A percentile compares a stretch with the other conserved stretches of the same genome.
Conservation (phyloP, 371 early-diverging fungal genomes). For the Syncephalastrum contaminatum region DNA sequence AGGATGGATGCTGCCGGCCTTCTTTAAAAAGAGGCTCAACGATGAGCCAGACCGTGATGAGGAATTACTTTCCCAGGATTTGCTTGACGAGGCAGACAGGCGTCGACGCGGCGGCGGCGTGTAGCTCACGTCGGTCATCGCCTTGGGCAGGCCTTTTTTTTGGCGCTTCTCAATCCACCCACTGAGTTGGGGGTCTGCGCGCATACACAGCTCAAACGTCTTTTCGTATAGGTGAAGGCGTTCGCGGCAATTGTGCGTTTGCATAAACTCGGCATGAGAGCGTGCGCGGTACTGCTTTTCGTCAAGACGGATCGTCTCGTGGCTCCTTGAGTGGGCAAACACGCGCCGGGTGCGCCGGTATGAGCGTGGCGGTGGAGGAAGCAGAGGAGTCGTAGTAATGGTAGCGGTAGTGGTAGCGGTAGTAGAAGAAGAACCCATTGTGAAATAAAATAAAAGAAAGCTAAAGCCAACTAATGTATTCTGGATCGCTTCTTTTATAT, state of each 20-base stretch:
- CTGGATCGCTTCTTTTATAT: too few species aligned
- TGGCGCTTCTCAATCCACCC: conserved; percentile 21
- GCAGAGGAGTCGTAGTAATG: too few species aligned
- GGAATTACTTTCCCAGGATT: background rate
- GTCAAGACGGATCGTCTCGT: background rate
- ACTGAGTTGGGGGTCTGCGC: conserved; percentile 28
- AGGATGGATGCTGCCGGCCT: conserved; percentile 6
- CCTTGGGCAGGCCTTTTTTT: conserved; percentile 25
- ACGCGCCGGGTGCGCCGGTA: conserved; percentile 11
- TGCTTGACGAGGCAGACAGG: background rate
- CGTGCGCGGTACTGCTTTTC: conserved; percentile 27
- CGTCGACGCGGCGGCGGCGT: background rate
- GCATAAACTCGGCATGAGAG: conserved; percentile 39
- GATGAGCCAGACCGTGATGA: background rate
- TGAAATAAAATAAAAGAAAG: too few species aligned
- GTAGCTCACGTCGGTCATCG: conserved; percentile 19
- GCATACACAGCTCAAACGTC: conserved; percentile 33
- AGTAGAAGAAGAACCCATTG: too few species aligned
- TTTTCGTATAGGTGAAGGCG: conserved; percentile 34
- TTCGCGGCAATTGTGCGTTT: conserved; percentile 30
- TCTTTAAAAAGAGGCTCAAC: conserved; percentile 10
- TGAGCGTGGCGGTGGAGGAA: conserved; percentile 11
- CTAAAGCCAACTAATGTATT: too few species aligned
- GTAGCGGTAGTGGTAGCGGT: too few species aligned
- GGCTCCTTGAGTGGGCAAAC: background rate